These are phyloP conservation scores for Calocybe gangraenosa DNA, from an alignment of 768 basidiomycete species.

Conservation along the genomic window DNA sequence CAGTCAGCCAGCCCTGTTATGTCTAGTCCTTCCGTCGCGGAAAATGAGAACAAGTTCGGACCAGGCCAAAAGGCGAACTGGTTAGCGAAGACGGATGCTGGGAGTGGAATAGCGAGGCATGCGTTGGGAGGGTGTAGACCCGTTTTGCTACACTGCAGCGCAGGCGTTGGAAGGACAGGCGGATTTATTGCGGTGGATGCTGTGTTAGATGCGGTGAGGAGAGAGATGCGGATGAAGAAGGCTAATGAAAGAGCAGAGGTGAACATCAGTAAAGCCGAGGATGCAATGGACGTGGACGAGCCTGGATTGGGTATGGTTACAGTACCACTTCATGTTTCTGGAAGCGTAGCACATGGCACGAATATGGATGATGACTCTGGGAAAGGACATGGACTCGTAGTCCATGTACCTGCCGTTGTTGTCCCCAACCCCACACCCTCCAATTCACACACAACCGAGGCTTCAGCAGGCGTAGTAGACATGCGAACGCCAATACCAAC, in stretches of 20 bases:
- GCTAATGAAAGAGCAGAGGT: background rate
- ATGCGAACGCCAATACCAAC: constrained; percentile 21
- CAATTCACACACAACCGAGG: background rate
- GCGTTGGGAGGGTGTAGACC: constrained; percentile 47
- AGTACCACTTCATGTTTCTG: constrained; percentile 12
- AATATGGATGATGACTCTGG: background rate
- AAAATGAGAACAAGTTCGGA: background rate
- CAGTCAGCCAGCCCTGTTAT: constrained; percentile 11
- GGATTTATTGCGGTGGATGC: constrained; percentile 90
- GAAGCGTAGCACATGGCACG: background rate
- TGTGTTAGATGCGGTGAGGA: constrained; percentile 68
- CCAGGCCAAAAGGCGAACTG: background rate
- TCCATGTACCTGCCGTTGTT: constrained; percentile 25
- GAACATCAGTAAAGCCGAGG: constrained; percentile 1
- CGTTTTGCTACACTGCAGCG: constrained; percentile 84
- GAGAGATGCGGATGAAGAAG: constrained; percentile 41
- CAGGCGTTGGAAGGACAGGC: constrained; percentile 93
- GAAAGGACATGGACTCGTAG: constrained; percentile 13
- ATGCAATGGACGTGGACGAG: constrained; percentile 27
- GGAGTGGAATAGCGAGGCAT: constrained; percentile 52
- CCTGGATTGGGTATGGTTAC: constrained; percentile 5
- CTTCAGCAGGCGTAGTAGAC: constrained; percentile 2
- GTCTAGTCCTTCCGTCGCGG: constrained; percentile 1
- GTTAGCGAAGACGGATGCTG: constrained; percentile 38
- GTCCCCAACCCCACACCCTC: background rate